These are phyloP conservation scores for Wickerhamomyces hampshirensis DNA, from an alignment of 805 yeast species.

Conservation along the genomic window DNA sequence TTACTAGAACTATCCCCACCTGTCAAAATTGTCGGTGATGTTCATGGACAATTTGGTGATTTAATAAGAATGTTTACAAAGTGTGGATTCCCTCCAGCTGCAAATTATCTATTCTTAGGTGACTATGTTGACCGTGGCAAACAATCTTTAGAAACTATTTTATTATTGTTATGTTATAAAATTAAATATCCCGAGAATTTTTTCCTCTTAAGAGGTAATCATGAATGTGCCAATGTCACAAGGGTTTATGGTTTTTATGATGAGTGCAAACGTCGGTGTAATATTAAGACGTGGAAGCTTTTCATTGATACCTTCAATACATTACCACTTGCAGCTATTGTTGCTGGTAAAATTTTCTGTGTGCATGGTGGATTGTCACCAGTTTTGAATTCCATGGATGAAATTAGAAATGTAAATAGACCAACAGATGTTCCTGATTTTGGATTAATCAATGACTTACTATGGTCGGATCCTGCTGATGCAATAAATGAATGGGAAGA, in stretches of 20 bases:
- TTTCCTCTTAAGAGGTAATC: constrained; percentile 86
- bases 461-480: constrained; percentile 89
- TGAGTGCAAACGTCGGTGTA: constrained; percentile 85
- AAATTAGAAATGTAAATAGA: constrained; percentile 77
- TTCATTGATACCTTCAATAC: constrained; percentile 96
- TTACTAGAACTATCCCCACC: constrained; percentile 82
- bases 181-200: constrained; percentile 87
- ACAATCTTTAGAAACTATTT: constrained; percentile 81
- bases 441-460: constrained; percentile 94
- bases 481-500: constrained; percentile 78
- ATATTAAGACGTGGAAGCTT: constrained; percentile 88
- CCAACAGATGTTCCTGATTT: constrained; percentile 98
- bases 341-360: constrained; percentile 90
- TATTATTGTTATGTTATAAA: constrained; percentile 72
- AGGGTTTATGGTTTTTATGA: constrained; percentile 96
- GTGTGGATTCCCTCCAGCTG: constrained; percentile 78
- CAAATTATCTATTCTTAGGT: constrained; percentile 67
- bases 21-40: constrained; percentile 92
- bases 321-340: constrained; percentile 81
- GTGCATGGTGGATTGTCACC: constrained; percentile 96
- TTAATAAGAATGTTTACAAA: constrained; percentile 74
- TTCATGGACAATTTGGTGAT: constrained; percentile 95
- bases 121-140: constrained; percentile 97
- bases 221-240: constrained; percentile 90
- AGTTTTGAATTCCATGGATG: constrained; percentile 68